Conservation (phyloP, 176 grass and related monocot species). For the Oryza officinalis region DNA sequence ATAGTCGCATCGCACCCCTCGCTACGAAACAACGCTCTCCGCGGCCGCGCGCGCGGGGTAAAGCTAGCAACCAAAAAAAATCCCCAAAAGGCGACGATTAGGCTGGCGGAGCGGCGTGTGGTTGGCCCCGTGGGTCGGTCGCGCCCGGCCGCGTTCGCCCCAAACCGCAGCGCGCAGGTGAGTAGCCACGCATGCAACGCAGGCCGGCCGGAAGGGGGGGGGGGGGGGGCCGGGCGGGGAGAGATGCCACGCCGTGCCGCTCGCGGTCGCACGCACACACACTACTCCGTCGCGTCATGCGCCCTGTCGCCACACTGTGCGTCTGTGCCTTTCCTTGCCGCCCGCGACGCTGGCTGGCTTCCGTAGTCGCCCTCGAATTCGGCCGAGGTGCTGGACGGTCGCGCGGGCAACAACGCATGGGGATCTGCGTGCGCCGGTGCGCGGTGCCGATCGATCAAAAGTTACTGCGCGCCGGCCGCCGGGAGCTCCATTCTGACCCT, state of each 20-base stretch:
- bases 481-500: not conserved
- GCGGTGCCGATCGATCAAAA: not conserved
- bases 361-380: not conserved
- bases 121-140: slow-evolving; percentile 54
- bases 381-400: slow-evolving; percentile 13
- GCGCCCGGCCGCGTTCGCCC: slow-evolving; percentile 7
- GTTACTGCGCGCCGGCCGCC: slow-evolving; percentile 8
- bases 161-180: not conserved
- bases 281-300: too few relatives aligned
- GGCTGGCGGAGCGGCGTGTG: slow-evolving; percentile 25
- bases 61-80: not conserved
- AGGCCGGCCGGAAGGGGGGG: too few relatives aligned
- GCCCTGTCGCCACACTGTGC: too few relatives aligned
- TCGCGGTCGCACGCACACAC: too few relatives aligned
- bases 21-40: not conserved
- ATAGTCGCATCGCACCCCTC: not conserved
- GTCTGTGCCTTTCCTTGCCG: too few relatives aligned
- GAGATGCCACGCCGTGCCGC: slow-evolving; percentile 39
- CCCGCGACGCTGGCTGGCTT: not conserved
- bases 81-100: not conserved
- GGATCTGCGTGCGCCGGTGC: not conserved
- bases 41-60: not conserved
- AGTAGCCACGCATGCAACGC: not conserved
- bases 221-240: too few relatives aligned
- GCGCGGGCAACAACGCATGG: not conserved